Conservation (phyloP, 176 grass and related monocot species). For the Leersia perrieri region DNA sequence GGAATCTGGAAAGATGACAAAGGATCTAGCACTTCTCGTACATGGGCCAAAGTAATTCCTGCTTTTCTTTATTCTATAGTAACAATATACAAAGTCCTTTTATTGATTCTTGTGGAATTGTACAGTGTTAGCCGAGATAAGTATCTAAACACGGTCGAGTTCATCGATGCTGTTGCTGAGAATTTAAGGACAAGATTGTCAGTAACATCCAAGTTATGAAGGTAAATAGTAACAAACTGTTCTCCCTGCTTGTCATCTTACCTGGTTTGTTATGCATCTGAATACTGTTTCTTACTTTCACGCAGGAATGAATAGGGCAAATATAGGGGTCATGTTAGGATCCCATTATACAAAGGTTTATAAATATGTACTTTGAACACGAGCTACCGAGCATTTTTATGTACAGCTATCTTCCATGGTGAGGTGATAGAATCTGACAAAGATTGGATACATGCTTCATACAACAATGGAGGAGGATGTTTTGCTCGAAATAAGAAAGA, state of each 20-base stretch:
- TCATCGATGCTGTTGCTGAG: constrained; percentile 59
- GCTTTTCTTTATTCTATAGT: background rate
- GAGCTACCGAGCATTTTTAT: background rate
- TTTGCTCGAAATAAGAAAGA: background rate
- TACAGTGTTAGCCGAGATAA: constrained; percentile 54
- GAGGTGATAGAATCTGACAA: background rate
- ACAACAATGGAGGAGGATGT: background rate
- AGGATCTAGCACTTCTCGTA: constrained; percentile 70
- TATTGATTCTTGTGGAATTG: background rate
- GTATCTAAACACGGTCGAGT: constrained; percentile 55
- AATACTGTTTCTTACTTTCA: background rate
- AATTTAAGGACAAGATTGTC: constrained; percentile 46
- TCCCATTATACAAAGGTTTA: background rate
- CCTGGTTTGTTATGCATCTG: background rate
- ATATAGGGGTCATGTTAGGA: background rate
- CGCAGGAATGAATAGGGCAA: background rate
- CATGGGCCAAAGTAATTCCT: constrained; percentile 60
- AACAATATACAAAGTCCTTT: background rate
- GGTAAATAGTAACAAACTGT: background rate
- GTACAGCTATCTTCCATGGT: background rate
- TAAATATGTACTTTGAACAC: background rate
- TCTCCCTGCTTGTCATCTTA: background rate
- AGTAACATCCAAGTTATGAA: constrained; percentile 52
- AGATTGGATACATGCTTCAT: background rate
- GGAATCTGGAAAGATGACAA: constrained; percentile 87